Percentiles rank a stretch among this genome's conserved stretches.
Evolutionary conservation across 768 basidiomycete genomes (phyloP).

Genomic region (Mycena kentingensis): DNA sequence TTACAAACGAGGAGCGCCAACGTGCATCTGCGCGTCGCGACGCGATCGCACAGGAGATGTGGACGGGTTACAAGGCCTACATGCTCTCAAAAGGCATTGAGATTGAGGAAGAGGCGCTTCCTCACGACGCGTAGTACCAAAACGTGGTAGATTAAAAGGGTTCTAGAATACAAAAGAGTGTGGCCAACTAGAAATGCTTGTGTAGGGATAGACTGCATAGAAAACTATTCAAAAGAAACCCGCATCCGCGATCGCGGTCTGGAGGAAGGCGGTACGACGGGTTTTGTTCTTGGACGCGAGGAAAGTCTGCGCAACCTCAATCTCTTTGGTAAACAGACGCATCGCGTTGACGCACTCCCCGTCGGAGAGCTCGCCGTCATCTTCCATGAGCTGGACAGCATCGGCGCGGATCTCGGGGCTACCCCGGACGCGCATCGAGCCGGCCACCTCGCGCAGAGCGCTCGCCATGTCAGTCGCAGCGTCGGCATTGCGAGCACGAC

Average conservation of each 20-base stretch:
- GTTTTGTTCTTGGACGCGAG: background rate
- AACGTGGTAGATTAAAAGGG: background rate
- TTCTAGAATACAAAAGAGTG: background rate
- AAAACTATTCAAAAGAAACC: too few species aligned
- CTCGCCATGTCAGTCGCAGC: conserved; percentile 5
- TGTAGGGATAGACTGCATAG: too few species aligned
- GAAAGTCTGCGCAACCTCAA: conserved; percentile 7
- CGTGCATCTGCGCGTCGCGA: conserved; percentile 2
- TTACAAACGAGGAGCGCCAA: background rate
- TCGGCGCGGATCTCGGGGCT: conserved; percentile 8
- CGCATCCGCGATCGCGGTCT: background rate
- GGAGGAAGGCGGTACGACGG: conserved; percentile 1
- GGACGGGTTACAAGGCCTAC: too few species aligned
- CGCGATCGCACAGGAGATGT: conserved; percentile 9
- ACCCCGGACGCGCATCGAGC: background rate
- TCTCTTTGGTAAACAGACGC: conserved; percentile 7
- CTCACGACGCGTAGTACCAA: background rate
- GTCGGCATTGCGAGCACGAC: conserved; percentile 5
- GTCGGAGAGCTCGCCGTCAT: conserved; percentile 9
- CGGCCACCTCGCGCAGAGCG: conserved; percentile 2
- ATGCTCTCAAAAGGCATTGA: too few species aligned
- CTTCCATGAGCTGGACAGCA: conserved; percentile 10
- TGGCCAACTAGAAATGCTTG: too few species aligned
- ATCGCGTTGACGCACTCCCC: conserved; percentile 1
- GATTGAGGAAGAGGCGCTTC: background rate